Evolutionary conservation across 2,329 filamentous ascomycete genomes (phyloP), one percentile per base, ranked within the genome.

Genomic region (Polytolypa hystricis): DNA sequence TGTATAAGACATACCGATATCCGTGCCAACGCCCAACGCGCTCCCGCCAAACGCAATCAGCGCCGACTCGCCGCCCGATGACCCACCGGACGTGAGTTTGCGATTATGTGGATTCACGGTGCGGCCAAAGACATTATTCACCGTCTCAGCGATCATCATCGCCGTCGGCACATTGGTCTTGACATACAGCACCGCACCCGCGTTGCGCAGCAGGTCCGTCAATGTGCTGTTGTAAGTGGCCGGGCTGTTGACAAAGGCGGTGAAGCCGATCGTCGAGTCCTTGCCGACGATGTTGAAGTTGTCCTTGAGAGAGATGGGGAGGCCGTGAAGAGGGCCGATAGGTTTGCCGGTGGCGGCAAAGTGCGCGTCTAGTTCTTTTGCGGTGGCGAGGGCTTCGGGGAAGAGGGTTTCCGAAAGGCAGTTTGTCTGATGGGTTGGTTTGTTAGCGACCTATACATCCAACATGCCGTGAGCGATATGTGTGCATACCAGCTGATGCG

Each of bases 371-470:
- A 65, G 51, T 10, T 50, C 48, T 18, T 50, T 46, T 3, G 62
- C 63, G n/a, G 53, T 45, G 4, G 55, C 48, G 2, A 63, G 37
- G 0, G 61, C 64, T 4, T 54, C 43, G 9, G 67, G 56, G 46
- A 74, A 73, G 36, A 77, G 62, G 15, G 68, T 66, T 44, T 77
- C 73, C 1, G 68, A 73, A 3, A 78, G 55, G 48, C 74, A 79
- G 44, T 77, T 77, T 30, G 70, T 75, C 70, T 73, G n/a, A 30
- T n/a, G 28, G 16, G 28, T 30, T 19, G 25, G 2, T 4, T 14
- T 8, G 28, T 37, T 19, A 23, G 19, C 23, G 29, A n/a, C n/a
- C n/a, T n/a, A n/a, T n/a, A n/a, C n/a, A n/a, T n/a, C n/a, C n/a
- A n/a, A n/a, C n/a, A n/a, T n/a, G 7, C 21, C n/a, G n/a, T 25